A percentile compares a stretch with the other conserved stretches of the same genome.
phyloP scores from a whole-genome alignment of 176 grass and related monocot species.

The Phoenix roebelenii region DNA sequence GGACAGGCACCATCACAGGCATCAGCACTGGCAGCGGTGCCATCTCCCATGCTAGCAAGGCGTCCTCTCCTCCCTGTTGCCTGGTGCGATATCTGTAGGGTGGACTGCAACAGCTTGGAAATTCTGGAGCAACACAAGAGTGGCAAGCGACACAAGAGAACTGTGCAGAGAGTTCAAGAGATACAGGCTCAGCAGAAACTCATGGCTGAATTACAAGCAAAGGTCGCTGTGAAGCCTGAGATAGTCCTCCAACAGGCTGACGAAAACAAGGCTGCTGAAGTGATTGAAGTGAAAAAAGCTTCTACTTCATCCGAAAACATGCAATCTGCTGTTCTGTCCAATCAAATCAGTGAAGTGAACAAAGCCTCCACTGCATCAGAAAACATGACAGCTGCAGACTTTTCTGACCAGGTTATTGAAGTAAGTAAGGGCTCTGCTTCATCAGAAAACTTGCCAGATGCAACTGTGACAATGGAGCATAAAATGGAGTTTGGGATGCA shows the following conservation, averaged over 20 bases:
- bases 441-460: neutral
- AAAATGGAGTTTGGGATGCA: constrained; percentile 11
- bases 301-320: neutral
- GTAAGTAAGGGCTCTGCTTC: constrained; percentile 5
- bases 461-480: constrained; percentile 1
- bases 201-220: constrained; percentile 21
- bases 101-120: constrained; percentile 47
- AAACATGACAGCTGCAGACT: neutral
- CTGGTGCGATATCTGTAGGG: constrained; percentile 63
- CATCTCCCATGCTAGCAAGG: neutral
- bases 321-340: neutral
- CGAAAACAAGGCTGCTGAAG: constrained; percentile 5
- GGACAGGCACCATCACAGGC: constrained; percentile 2
- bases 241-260: constrained; percentile 8
- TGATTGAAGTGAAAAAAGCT: constrained; percentile 10
- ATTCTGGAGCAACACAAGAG: constrained; percentile 50
- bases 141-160: constrained; percentile 52
- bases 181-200: constrained; percentile 34
- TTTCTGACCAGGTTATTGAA: constrained; percentile 1
- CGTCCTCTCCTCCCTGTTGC: constrained; percentile 22
- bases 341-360: constrained; percentile 11
- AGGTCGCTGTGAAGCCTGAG: constrained; percentile 5
- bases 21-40: neutral
- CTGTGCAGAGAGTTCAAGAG: constrained; percentile 49
- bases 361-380: neutral